Percentiles rank a stretch among this genome's conserved stretches.
Conservation (phyloP, 179 eudicot species). For the Camellia oleifera region DNA sequence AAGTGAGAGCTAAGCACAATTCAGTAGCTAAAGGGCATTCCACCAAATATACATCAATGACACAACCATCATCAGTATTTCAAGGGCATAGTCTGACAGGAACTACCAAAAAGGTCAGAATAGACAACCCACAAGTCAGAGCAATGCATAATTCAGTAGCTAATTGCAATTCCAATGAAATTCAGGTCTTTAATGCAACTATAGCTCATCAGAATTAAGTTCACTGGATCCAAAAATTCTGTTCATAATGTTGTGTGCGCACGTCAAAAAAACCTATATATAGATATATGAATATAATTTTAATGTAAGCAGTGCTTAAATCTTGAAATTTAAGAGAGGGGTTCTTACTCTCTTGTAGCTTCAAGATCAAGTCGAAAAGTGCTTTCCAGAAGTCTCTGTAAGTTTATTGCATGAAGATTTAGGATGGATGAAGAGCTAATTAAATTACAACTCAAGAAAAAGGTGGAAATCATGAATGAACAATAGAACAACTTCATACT, state of each 20-base stretch:
- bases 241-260: no score
- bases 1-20: background rate
- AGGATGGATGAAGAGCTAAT: background rate
- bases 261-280: no score
- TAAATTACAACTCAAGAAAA: background rate
- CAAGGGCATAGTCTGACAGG: no score
- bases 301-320: background rate
- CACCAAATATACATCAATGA: background rate
- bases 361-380: slow-evolving; percentile 88
- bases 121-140: background rate
- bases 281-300: background rate
- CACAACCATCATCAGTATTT: background rate
- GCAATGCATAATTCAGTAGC: background rate
- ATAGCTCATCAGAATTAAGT: background rate
- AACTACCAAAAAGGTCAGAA: no score
- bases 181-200: background rate
- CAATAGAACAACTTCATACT: background rate
- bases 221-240: background rate
- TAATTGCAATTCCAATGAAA: no score
- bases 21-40: background rate
- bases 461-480: slow-evolving; percentile 3
- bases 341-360: slow-evolving; percentile 89
- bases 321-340: background rate
- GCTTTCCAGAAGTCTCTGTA: slow-evolving; percentile 95
- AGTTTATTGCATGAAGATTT: slow-evolving; percentile 19